phyloP scores from a whole-genome alignment of 2,329 filamentous ascomycete species.

The Chaetomiaceae sp. region DNA sequence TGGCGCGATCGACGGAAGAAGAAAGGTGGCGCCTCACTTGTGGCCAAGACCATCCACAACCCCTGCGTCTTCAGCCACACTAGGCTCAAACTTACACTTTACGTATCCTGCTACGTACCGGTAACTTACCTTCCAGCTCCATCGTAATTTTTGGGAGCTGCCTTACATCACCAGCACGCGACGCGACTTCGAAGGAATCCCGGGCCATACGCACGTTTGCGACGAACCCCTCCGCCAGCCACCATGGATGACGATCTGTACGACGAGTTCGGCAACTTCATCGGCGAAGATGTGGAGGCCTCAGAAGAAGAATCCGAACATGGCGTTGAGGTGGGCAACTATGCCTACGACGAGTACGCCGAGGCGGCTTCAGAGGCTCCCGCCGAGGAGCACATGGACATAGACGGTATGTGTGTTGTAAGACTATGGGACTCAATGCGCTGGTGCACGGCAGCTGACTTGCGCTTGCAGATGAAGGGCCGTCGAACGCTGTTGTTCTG shows the following conservation, averaged over 20 bases:
- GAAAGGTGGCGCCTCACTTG: slow-evolving; percentile 1
- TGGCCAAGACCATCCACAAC: too few relatives aligned
- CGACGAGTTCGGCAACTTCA: slow-evolving; percentile 29
- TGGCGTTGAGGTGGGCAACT: slow-evolving; percentile 66
- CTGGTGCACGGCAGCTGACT: slow-evolving; percentile 6
- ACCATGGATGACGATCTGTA: slow-evolving; percentile 28
- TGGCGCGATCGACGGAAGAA: slow-evolving; percentile 6
- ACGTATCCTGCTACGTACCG: too few relatives aligned
- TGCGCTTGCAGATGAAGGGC: slow-evolving; percentile 57
- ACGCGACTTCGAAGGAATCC: slow-evolving; percentile 13
- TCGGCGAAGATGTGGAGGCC: slow-evolving; percentile 73
- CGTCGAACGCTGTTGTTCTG: slow-evolving; percentile 93
- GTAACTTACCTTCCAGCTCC: neutral
- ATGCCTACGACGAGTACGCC: slow-evolving; percentile 70
- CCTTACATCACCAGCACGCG: slow-evolving; percentile 19
- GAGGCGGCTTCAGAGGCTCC: slow-evolving; percentile 57
- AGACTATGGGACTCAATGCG: neutral
- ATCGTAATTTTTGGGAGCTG: slow-evolving; percentile 13
- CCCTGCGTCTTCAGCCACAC: slow-evolving; percentile 6
- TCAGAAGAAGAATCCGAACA: slow-evolving; percentile 82
- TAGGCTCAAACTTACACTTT: too few relatives aligned
- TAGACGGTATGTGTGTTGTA: slow-evolving; percentile 58
- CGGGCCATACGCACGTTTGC: neutral
- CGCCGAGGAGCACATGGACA: slow-evolving; percentile 85
- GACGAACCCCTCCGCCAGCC: slow-evolving; percentile 7